Conservation (phyloP, 495 filamentous ascomycete genomes). For the Lasiosphaeria hispida region DNA sequence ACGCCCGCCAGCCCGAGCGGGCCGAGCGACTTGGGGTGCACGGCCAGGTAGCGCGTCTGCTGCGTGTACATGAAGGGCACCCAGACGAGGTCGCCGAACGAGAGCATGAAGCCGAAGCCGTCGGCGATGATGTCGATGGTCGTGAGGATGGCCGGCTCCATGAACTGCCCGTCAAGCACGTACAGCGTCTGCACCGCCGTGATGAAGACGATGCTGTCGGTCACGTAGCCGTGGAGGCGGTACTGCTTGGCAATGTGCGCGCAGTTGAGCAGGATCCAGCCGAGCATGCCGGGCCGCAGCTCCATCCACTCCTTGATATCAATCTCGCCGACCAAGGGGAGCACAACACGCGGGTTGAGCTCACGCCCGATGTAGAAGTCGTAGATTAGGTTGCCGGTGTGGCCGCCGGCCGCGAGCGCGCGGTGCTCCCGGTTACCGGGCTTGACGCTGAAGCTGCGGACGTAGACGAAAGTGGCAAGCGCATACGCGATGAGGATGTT, state of each 20-base stretch:
- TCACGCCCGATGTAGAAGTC: conserved; percentile 98
- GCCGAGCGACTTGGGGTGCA: conserved; percentile 77
- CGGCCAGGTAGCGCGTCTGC: conserved; percentile 83
- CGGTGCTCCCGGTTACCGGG: conserved; percentile 65
- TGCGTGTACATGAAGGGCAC: conserved; percentile 85
- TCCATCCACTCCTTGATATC: conserved; percentile 93
- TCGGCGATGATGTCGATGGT: conserved; percentile 96
- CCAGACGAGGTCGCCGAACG: conserved; percentile 93
- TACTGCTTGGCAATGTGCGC: conserved; percentile 88
- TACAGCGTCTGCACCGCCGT: conserved; percentile 78
- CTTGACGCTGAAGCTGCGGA: conserved; percentile 76
- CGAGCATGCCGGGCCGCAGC: conserved; percentile 84
- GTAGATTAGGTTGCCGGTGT: conserved; percentile 83
- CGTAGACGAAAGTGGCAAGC: conserved; percentile 73
- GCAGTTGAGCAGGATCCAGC: conserved; percentile 84
- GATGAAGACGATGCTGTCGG: conserved; percentile 83
- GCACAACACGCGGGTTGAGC: conserved; percentile 81
- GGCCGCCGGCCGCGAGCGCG: conserved; percentile 76
- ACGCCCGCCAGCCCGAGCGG: conserved; percentile 58
- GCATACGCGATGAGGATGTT: conserved; percentile 71
- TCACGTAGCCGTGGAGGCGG: conserved; percentile 74
- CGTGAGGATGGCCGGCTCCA: conserved; percentile 88
- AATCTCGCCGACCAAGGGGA: conserved; percentile 76
- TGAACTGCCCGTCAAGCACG: conserved; percentile 80
- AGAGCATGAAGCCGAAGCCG: conserved; percentile 96